phyloP scores from a whole-genome alignment of 441 rosid species.

The Bocquillonia castaneifolia region DNA sequence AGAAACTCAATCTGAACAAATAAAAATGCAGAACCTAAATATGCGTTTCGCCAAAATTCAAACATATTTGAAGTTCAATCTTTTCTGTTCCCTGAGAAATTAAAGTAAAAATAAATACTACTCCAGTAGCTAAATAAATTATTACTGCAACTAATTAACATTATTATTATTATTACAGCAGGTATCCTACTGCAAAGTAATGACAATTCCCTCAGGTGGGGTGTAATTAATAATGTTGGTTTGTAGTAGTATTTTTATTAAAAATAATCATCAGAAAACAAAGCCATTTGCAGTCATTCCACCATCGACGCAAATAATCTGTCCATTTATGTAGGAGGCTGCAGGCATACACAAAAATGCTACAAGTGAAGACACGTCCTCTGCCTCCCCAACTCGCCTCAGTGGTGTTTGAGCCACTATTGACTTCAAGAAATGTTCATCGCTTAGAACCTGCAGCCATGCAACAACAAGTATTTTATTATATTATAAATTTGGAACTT shows the following conservation, averaged over 20 bases:
- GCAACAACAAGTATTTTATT: background rate
- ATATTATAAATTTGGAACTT: too few species aligned
- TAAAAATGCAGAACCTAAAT: too few species aligned
- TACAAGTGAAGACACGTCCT: constrained; percentile 61
- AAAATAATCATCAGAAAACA: background rate
- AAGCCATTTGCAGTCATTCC: constrained; percentile 61
- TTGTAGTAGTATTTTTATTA: background rate
- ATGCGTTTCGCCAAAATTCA: too few species aligned
- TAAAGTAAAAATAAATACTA: too few species aligned
- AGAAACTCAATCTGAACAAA: too few species aligned
- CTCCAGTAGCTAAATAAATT: too few species aligned
- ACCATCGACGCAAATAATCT: constrained; percentile 60
- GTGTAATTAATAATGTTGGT: background rate
- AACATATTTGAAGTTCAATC: too few species aligned
- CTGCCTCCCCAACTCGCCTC: constrained; percentile 58
- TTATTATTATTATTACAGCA: too few species aligned
- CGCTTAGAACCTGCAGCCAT: constrained; percentile 4
- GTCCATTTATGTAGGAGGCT: constrained; percentile 71
- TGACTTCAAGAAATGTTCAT: constrained; percentile 8
- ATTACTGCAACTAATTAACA: too few species aligned
- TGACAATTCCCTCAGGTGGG: too few species aligned
- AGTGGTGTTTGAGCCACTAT: constrained; percentile 46
- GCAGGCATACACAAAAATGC: constrained; percentile 75
- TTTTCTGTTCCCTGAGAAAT: too few species aligned
- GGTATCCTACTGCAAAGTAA: too few species aligned